Conservation (phyloP, 208 protist genomes). For the Trypanosoma melophagium region DNA sequence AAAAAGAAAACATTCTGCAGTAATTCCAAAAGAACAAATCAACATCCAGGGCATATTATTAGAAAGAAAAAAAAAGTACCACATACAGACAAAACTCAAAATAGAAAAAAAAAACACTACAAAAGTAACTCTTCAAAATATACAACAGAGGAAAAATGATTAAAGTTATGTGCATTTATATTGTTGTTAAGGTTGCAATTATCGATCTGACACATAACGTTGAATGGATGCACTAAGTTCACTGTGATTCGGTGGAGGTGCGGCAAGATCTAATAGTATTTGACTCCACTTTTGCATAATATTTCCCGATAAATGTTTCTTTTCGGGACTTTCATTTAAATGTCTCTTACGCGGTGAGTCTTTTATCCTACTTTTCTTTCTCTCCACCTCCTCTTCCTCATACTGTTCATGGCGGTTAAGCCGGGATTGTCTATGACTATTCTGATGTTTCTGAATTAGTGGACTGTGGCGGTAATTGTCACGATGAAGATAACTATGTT, state of each 20-base stretch:
- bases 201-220: slow-evolving; percentile 7
- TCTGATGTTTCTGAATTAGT: too few species aligned
- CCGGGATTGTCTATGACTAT: too few species aligned
- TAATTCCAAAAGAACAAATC: too few species aligned
- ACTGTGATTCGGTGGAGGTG: neutral
- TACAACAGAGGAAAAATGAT: too few species aligned
- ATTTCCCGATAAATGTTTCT: neutral
- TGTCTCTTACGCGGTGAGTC: neutral
- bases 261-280: slow-evolving; percentile 21
- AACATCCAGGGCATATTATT: too few species aligned
- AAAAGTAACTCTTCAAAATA: too few species aligned
- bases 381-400: neutral
- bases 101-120: neutral
- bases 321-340: neutral
- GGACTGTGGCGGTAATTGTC: too few species aligned
- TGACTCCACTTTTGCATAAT: slow-evolving; percentile 28
- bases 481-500: neutral
- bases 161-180: neutral
- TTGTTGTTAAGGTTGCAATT: neutral
- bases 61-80: too few species aligned
- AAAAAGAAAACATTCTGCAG: too few species aligned
- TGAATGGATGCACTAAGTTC: slow-evolving; percentile 16
- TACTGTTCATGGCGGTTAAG: neutral
- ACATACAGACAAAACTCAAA: neutral
- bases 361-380: too few species aligned